These are phyloP conservation scores for Fibroporia radiculosa DNA, from an alignment of 768 basidiomycete species.

Conservation along the genomic window DNA sequence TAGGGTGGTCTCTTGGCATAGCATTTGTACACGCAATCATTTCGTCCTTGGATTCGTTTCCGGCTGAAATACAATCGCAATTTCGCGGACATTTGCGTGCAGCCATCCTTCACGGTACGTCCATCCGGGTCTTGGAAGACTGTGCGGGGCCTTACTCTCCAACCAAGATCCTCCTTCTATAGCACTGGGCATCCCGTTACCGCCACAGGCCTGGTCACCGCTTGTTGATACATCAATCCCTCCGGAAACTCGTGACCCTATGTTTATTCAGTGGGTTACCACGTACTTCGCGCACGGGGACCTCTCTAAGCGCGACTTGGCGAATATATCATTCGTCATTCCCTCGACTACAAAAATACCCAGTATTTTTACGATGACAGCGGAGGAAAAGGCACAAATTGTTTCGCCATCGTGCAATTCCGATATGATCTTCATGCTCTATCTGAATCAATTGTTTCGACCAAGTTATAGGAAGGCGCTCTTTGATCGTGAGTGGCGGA, in stretches of 20 bases:
- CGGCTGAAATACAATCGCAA: constrained; percentile 4
- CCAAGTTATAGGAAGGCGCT: constrained; percentile 1
- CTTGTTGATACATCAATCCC: neutral
- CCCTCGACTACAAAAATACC: neutral
- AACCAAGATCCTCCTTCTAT: neutral
- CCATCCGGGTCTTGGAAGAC: too few species aligned
- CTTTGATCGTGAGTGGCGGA: too few species aligned
- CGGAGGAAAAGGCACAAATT: neutral
- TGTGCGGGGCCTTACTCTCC: neutral
- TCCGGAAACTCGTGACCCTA: neutral
- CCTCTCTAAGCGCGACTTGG: neutral
- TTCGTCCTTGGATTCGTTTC: constrained; percentile 6
- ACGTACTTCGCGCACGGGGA: neutral
- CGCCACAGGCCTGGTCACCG: neutral
- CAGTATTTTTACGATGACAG: neutral
- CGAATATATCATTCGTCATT: constrained; percentile 2
- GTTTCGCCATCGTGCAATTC: neutral
- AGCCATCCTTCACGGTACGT: constrained; percentile 11
- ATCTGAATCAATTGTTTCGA: neutral
- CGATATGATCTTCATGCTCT: neutral
- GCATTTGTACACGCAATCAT: constrained; percentile 7
- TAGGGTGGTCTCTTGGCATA: constrained; percentile 14
- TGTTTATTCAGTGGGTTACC: neutral
- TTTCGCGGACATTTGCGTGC: constrained; percentile 7
- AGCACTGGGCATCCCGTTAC: neutral